These are phyloP conservation scores for Trichophyton verrucosum DNA, from an alignment of 2,329 filamentous ascomycete genomes.

Conservation along the genomic window DNA sequence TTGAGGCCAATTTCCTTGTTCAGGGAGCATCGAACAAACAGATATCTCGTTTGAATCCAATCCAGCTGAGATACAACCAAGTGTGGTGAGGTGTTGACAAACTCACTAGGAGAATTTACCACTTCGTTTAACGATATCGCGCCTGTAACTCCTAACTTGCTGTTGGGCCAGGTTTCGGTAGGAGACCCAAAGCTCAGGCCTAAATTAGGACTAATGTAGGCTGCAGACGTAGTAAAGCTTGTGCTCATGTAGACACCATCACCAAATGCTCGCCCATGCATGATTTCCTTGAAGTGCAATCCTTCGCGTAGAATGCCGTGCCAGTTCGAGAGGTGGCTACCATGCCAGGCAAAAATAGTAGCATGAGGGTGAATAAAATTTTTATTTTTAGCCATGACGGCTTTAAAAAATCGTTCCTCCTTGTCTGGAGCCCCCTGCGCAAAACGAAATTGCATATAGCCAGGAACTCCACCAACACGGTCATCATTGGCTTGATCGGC, in stretches of 20 bases:
- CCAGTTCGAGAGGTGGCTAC: constrained; percentile 66
- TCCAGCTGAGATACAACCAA: constrained; percentile 63
- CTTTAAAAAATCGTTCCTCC: constrained; percentile 59
- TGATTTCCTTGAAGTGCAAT: constrained; percentile 53
- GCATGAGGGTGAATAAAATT: constrained; percentile 35
- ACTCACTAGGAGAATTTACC: constrained; percentile 58
- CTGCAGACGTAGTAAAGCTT: constrained; percentile 43
- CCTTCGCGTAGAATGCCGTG: constrained; percentile 79
- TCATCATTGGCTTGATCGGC: constrained; percentile 26
- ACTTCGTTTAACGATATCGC: constrained; percentile 75
- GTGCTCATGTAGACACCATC: constrained; percentile 71
- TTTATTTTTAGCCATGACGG: constrained; percentile 35
- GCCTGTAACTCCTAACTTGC: constrained; percentile 44
- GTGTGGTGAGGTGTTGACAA: constrained; percentile 43
- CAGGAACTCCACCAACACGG: constrained; percentile 49
- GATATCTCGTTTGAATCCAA: constrained; percentile 83
- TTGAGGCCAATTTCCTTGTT: not conserved
- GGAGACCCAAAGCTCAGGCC: not conserved
- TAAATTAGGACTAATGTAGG: constrained; percentile 32
- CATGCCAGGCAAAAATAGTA: constrained; percentile 79
- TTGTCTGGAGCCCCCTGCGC: constrained; percentile 82
- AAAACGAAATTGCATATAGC: constrained; percentile 72
- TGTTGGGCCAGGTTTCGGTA: constrained; percentile 49
- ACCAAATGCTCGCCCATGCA: constrained; percentile 59
- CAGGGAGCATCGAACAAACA: constrained; percentile 48